Evolutionary conservation across 495 filamentous ascomycete species (phyloP).

Genomic region (Talaromyces adpressus): DNA sequence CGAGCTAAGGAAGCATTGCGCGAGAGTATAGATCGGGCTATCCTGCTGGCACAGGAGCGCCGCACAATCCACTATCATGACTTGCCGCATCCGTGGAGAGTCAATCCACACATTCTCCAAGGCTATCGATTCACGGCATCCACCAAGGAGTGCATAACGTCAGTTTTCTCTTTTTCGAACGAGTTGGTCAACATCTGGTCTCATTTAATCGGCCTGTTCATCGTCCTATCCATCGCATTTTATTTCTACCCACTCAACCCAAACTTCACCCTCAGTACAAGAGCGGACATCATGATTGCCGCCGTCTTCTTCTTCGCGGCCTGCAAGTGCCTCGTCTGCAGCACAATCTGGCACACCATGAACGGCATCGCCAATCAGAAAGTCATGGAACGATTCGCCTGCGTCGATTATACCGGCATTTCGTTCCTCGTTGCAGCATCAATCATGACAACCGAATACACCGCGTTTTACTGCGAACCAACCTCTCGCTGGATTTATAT

Average conservation of each 20-base stretch:
- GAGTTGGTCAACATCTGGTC: conserved; percentile 98
- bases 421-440: conserved; percentile 92
- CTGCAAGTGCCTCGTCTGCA: conserved; percentile 92
- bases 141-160: conserved; percentile 78
- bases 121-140: conserved; percentile 92
- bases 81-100: conserved; percentile 83
- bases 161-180: conserved; percentile 78
- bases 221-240: conserved; percentile 86
- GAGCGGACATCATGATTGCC: conserved; percentile 79
- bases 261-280: conserved; percentile 81
- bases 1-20: conserved; percentile 69
- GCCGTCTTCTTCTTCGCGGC: conserved; percentile 96
- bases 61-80: conserved; percentile 85
- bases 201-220: conserved; percentile 76
- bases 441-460: conserved; percentile 98
- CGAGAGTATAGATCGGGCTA: conserved; percentile 73
- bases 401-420: conserved; percentile 98
- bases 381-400: conserved; percentile 91
- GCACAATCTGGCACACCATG: conserved; percentile 97
- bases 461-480: conserved; percentile 97
- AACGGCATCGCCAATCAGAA: conserved; percentile 84
- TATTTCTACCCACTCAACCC: conserved; percentile 88
- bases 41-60: conserved; percentile 69
- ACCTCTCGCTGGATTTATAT: conserved; percentile 84
- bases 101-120: conserved; percentile 85